Evolutionary conservation across 345 rosid species (phyloP).

Genomic region (Aquilaria yunnanensis): DNA sequence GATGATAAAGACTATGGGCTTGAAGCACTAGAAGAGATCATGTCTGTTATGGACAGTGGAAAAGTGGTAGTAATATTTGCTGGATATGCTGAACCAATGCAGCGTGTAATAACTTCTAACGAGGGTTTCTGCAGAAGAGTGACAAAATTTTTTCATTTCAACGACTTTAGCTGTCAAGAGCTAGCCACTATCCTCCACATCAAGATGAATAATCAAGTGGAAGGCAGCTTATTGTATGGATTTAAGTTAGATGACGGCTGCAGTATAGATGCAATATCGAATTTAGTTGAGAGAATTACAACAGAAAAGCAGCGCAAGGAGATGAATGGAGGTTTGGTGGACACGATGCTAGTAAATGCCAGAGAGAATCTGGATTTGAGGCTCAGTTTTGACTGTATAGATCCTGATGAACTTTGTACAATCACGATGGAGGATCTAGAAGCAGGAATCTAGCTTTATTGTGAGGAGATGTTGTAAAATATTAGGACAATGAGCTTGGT

Average conservation of each 20-base stretch:
- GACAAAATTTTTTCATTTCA: conserved; percentile 79
- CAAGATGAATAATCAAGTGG: conserved; percentile 76
- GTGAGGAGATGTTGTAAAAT: conserved; percentile 12
- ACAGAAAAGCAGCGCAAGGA: conserved; percentile 85
- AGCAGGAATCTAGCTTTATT: conserved; percentile 52
- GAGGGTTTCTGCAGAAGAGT: conserved; percentile 99
- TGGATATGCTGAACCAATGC: conserved; percentile 95
- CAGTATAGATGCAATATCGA: conserved; percentile 53
- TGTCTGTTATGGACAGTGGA: conserved; percentile 97
- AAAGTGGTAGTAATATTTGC: conserved; percentile 89
- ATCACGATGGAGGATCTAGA: conserved; percentile 69
- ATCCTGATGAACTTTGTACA: conserved; percentile 58
- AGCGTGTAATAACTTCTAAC: conserved; percentile 83
- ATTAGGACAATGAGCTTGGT: too few species aligned
- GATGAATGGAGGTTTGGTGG: conserved; percentile 91
- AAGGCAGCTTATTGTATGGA: conserved; percentile 55
- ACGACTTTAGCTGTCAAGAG: conserved; percentile 68
- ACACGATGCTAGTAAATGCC: conserved; percentile 79
- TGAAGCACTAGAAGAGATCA: conserved; percentile 95
- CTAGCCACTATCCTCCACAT: conserved; percentile 73
- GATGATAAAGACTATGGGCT: conserved; percentile 96
- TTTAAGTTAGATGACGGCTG: conserved; percentile 65
- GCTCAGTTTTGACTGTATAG: conserved; percentile 75
- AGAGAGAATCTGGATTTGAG: conserved; percentile 87
- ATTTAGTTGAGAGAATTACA: conserved; percentile 58